Base-by-base conservation (phyloP, 768 basidiomycete genomes). In the Gymnopilus dilepis region DNA sequence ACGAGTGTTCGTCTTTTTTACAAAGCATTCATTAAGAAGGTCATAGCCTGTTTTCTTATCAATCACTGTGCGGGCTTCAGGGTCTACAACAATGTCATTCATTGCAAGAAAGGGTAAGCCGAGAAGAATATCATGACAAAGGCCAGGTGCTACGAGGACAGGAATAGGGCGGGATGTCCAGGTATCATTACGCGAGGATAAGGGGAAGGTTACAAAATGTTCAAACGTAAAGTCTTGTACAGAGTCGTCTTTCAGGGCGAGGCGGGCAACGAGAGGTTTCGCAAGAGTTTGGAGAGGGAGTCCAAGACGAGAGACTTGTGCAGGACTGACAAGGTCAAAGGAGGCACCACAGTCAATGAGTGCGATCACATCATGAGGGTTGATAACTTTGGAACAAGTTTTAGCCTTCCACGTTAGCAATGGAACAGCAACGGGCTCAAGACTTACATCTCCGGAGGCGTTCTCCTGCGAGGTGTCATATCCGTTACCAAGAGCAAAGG, bases 21-120 rank as follows among this genome's bases (percentile, higher is more conserved):
- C n/a, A 13, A 21, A 37, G 5, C 45, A 15, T 7, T 61, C 60
- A 37, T 66, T 64, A 0, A 69, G 33, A 1, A 69, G 21, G 31
- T 69, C 62, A 54, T 57, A 63, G 1, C 56, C 45, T 1, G 40
- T 22, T 4, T 13, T 12, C 26, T 63, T 60, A 43, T 63, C 60
- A 57, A 67, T 56, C 0, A 43, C 59, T 3, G 59, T 53, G 21
- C 26, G 40, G 1, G 15, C 8, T 15, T 38, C 34, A 19, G 37
- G 26, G 31, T 64, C 58, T 6, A 65, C 6, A 22, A 67, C 43
- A 38, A 64, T 57, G 0, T 59, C 41, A 31, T 67, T 65, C 0
- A 31, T 26, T 8, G 26, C 1, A 15, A 64, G 53, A 7, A 56
- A 64, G 1, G 63, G 66, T 26, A 42, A 24, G 1, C 63, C 59